Conservation (phyloP, 768 basidiomycete species). For the Pilatotrama ljubarskyi region DNA sequence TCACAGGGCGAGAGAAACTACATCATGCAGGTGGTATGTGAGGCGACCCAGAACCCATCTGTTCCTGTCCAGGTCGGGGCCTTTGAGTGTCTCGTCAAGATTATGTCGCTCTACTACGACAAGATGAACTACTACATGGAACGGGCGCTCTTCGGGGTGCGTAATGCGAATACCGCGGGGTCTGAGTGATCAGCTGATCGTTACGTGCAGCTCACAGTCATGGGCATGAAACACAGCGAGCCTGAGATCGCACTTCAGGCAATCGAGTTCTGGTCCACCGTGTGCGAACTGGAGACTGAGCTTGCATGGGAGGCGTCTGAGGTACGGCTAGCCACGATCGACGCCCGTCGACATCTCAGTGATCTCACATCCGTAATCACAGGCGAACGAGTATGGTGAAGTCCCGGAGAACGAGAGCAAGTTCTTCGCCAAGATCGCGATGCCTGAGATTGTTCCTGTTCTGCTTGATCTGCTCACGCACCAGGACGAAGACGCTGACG, state of each 20-base stretch:
- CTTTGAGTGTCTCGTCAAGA: conserved; percentile 92
- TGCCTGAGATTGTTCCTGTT: conserved; percentile 94
- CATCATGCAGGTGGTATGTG: conserved; percentile 99
- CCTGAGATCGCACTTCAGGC: conserved; percentile 94
- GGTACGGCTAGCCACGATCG: conserved; percentile 44
- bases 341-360: background rate
- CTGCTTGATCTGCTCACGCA: conserved; percentile 84
- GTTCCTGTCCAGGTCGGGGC: conserved; percentile 91
- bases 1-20: conserved; percentile 95
- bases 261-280: conserved; percentile 99
- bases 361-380: background rate
- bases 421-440: conserved; percentile 90
- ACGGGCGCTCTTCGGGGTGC: conserved; percentile 92
- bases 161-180: conserved; percentile 31
- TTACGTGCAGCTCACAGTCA: conserved; percentile 75
- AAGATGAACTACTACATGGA: conserved; percentile 99
- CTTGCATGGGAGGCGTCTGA: conserved; percentile 89
- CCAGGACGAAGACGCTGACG: conserved; percentile 96
- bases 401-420: conserved; percentile 81
- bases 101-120: conserved; percentile 98
- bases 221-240: conserved; percentile 94
- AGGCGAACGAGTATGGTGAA: conserved; percentile 92
- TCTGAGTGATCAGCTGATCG: conserved; percentile 15
- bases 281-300: conserved; percentile 96
- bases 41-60: conserved; percentile 86